phyloP scores from a whole-genome alignment of 2,329 filamentous ascomycete species.

The Colletotrichum sojae region DNA sequence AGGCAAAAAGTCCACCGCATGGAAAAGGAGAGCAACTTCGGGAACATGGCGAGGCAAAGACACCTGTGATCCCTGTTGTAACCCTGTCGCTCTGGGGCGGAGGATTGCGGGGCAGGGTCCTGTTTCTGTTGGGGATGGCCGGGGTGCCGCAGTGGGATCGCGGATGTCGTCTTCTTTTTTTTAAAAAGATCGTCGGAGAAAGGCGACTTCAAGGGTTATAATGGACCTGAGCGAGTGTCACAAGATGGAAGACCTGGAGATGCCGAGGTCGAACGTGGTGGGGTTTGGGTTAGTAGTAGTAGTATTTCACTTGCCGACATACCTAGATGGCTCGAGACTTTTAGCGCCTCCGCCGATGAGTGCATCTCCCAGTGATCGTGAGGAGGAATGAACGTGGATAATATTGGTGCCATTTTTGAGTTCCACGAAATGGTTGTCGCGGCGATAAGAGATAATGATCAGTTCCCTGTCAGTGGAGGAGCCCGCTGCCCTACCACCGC shows the following conservation, averaged over 20 bases:
- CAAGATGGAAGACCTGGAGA: constrained; percentile 9
- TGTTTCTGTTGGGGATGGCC: constrained; percentile 42
- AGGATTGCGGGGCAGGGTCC: constrained; percentile 39
- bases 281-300: neutral
- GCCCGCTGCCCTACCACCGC: constrained; percentile 9
- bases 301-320: neutral
- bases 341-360: neutral
- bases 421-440: constrained; percentile 22
- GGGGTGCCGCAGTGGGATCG: constrained; percentile 38
- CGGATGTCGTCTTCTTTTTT: constrained; percentile 24
- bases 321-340: neutral
- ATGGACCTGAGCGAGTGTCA: constrained; percentile 10
- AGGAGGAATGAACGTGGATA: constrained; percentile 5
- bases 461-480: constrained; percentile 16
- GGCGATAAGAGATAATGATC: constrained; percentile 29
- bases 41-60: constrained; percentile 27
- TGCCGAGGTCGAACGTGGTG: constrained; percentile 23
- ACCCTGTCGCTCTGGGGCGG: constrained; percentile 28
- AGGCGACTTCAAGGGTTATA: constrained; percentile 11
- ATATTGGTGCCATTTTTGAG: neutral
- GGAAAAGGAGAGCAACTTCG: constrained; percentile 22
- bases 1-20: neutral
- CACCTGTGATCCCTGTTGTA: constrained; percentile 23
- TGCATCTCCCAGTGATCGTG: neutral
- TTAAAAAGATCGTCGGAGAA: constrained; percentile 18